phyloP scores from a whole-genome alignment of 139 green algal genomes.

The Parachlorella kessleri region DNA sequence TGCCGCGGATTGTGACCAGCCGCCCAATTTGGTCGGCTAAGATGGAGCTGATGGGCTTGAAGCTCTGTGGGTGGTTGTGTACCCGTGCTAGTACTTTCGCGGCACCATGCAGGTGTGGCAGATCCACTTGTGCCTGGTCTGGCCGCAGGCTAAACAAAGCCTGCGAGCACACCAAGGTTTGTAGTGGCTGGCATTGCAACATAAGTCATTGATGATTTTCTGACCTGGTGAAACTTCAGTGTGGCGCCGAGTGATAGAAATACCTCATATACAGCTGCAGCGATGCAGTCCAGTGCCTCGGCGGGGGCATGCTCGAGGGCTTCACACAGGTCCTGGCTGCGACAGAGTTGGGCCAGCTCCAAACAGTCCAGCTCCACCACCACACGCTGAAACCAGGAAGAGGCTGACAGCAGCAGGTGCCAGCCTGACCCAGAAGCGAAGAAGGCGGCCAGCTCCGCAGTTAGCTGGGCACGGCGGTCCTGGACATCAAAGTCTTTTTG shows the following conservation, averaged over 20 bases:
- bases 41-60: conserved; percentile 47
- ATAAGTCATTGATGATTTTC: too few relatives aligned
- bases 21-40: conserved; percentile 46
- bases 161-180: too few relatives aligned
- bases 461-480: conserved; percentile 48
- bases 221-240: too few relatives aligned
- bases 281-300: conserved; percentile 64
- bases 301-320: conserved; percentile 58
- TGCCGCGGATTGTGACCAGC: conserved; percentile 80
- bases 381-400: background rate
- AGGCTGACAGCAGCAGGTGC: conserved; percentile 10
- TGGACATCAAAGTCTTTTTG: conserved; percentile 28
- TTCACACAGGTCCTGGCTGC: conserved; percentile 48
- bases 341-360: conserved; percentile 21
- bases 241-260: background rate
- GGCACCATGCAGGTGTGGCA: conserved; percentile 15
- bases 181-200: too few relatives aligned
- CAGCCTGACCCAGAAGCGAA: conserved; percentile 27
- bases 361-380: conserved; percentile 43
- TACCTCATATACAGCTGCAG: conserved; percentile 58
- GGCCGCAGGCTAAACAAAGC: conserved; percentile 28
- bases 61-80: conserved; percentile 36
- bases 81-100: conserved; percentile 49
- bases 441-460: conserved; percentile 33
- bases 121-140: background rate